These are phyloP conservation scores for Cryphonectria naterciae DNA, from an alignment of 2,329 filamentous ascomycete genomes.

Conservation along the genomic window DNA sequence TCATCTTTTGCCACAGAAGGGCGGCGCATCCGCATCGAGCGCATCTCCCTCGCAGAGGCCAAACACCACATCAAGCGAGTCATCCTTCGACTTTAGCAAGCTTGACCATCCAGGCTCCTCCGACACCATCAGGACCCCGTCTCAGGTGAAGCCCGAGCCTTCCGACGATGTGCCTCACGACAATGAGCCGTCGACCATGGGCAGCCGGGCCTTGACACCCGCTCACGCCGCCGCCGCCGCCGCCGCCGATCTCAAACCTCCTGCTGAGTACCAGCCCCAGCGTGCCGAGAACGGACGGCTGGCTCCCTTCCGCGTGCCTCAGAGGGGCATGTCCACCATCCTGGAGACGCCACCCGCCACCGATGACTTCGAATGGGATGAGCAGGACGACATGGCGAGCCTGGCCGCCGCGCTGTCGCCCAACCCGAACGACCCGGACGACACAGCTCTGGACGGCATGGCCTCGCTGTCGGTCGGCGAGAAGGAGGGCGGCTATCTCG, in stretches of 20 bases:
- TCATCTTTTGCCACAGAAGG: conserved; percentile 31
- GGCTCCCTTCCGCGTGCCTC: conserved; percentile 28
- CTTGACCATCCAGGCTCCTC: conserved; percentile 27
- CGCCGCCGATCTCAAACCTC: conserved; percentile 21
- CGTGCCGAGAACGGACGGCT: conserved; percentile 27
- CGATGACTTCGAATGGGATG: conserved; percentile 45
- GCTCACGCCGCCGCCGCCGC: conserved; percentile 11
- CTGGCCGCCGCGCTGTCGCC: conserved; percentile 34
- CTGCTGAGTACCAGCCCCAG: conserved; percentile 17
- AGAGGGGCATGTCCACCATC: conserved; percentile 30
- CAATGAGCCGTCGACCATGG: conserved; percentile 23
- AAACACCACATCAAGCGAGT: conserved; percentile 22
- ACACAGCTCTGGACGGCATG: conserved; percentile 44
- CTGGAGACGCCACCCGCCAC: conserved; percentile 41
- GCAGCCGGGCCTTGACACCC: conserved; percentile 14
- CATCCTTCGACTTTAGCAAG: conserved; percentile 28
- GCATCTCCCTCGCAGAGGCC: conserved; percentile 18
- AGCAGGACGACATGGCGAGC: conserved; percentile 37
- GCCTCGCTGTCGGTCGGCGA: conserved; percentile 42
- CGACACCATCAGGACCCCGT: conserved; percentile 17
- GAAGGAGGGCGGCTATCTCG: conserved; percentile 49
- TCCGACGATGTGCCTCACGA: conserved; percentile 26
- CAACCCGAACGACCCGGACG: conserved; percentile 33
- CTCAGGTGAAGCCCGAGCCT: conserved; percentile 28
- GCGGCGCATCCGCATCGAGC: conserved; percentile 23